These are phyloP conservation scores for Rhizopogon sp. DNA, from an alignment of 768 basidiomycete genomes.

Conservation along the genomic window DNA sequence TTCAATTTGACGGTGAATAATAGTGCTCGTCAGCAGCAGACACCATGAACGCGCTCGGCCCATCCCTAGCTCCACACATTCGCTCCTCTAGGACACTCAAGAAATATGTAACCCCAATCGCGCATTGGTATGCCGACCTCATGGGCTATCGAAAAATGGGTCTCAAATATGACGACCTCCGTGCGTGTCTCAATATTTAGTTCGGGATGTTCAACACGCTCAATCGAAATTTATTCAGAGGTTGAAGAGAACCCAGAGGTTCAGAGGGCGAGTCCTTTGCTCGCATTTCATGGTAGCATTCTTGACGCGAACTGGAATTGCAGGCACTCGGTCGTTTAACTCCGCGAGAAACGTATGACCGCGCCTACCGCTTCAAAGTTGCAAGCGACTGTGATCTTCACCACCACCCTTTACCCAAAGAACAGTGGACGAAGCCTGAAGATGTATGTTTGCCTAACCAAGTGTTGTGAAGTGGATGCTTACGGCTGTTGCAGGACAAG, in stretches of 20 bases:
- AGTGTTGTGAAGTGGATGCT: neutral
- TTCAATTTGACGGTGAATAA: no score
- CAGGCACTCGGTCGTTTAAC: conserved; percentile 85
- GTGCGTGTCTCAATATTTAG: conserved; percentile 42
- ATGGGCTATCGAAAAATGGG: conserved; percentile 85
- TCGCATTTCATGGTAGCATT: neutral
- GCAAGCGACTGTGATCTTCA: conserved; percentile 49
- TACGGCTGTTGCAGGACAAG: conserved; percentile 54
- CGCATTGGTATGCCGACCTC: conserved; percentile 76
- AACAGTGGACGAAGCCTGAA: conserved; percentile 68
- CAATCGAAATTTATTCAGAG: conserved; percentile 34
- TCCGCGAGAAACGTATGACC: conserved; percentile 79
- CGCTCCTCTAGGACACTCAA: conserved; percentile 63
- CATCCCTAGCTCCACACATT: conserved; percentile 74
- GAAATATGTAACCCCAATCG: conserved; percentile 68
- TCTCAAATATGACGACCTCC: conserved; percentile 91
- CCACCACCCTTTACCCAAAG: conserved; percentile 76
- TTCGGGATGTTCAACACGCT: neutral
- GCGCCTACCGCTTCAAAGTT: conserved; percentile 84
- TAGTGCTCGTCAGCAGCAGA: conserved; percentile 13
- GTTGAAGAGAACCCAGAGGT: conserved; percentile 75
- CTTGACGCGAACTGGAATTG: conserved; percentile 1
- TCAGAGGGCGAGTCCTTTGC: conserved; percentile 56
- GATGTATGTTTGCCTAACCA: conserved; percentile 51
- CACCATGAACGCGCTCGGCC: conserved; percentile 52